These are phyloP conservation scores for Euphorbia schlechtendalii DNA, from an alignment of 441 rosid species.

Conservation along the genomic window DNA sequence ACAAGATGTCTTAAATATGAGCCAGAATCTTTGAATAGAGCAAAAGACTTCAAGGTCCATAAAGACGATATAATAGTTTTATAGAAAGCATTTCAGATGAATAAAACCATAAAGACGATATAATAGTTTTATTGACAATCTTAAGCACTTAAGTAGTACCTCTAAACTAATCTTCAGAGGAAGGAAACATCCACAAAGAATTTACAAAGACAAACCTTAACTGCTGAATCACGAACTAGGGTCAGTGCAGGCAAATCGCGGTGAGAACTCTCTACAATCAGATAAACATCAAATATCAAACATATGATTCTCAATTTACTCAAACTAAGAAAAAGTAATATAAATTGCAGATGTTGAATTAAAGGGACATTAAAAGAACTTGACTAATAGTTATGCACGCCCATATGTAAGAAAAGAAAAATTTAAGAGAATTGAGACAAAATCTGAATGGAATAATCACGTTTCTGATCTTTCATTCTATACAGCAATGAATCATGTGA, in stretches of 20 bases:
- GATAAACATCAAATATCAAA: constrained; percentile 18
- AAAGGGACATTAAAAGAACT: not conserved
- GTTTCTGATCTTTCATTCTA: no score
- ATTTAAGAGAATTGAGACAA: not conserved
- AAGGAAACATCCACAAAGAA: not conserved
- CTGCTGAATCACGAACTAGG: constrained; percentile 67
- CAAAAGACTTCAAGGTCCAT: not conserved
- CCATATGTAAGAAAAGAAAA: constrained; percentile 1
- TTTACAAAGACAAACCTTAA: constrained; percentile 40
- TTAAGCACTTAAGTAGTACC: not conserved
- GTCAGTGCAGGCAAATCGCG: constrained; percentile 78
- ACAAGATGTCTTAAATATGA: not conserved
- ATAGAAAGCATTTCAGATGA: not conserved
- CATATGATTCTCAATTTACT: constrained; percentile 4
- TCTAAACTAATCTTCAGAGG: not conserved
- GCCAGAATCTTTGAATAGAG: not conserved
- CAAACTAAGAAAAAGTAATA: not conserved
- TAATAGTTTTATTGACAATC: not conserved
- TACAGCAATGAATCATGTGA: not conserved
- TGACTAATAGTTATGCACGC: not conserved
- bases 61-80: no score
- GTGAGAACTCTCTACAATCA: constrained; percentile 75
- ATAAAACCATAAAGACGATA: not conserved
- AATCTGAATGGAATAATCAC: not conserved
- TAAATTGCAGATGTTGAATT: not conserved